Conservation (phyloP, 2,329 filamentous ascomycete species). For the Nemania sp. region DNA sequence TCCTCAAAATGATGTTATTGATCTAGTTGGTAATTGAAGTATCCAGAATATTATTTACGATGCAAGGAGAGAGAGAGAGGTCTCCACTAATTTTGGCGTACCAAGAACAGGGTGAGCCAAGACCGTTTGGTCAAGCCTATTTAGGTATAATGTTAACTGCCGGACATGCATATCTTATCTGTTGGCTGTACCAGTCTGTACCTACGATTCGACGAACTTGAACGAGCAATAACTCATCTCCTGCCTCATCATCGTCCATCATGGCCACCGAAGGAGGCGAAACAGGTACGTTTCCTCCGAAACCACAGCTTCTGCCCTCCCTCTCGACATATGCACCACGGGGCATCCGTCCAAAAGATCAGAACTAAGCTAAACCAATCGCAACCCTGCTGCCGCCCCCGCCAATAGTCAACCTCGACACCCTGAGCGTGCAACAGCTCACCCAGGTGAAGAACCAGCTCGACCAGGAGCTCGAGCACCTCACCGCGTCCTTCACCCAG, state of each 20-base stretch:
- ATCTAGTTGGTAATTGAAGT: no score
- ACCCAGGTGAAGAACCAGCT: slow-evolving; percentile 93
- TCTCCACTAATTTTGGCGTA: no score
- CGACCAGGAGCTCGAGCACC: slow-evolving; percentile 92
- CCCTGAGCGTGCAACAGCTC: slow-evolving; percentile 82
- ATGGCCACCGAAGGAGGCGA: slow-evolving; percentile 27
- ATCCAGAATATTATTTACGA: no score
- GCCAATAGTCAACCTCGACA: slow-evolving; percentile 65
- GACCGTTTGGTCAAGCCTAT: no score
- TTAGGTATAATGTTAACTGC: no score
- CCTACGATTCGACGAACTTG: no score
- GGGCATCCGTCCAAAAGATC: not conserved
- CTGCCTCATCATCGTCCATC: slow-evolving; percentile 1
- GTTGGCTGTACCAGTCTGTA: no score
- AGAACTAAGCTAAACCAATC: slow-evolving; percentile 1
- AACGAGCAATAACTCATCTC: no score
- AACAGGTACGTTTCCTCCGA: slow-evolving; percentile 18
- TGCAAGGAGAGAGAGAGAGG: no score
- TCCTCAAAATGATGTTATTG: no score
- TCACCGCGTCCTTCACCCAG: slow-evolving; percentile 87
- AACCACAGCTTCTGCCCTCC: not conserved
- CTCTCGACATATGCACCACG: not conserved
- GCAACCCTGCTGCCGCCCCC: not conserved
- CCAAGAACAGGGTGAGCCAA: no score
- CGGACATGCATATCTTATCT: no score